Evolutionary conservation across 164 flowering plant species (phyloP), one percentile per base, ranked within the genome.

Genomic region (Tetracentron sinense): DNA sequence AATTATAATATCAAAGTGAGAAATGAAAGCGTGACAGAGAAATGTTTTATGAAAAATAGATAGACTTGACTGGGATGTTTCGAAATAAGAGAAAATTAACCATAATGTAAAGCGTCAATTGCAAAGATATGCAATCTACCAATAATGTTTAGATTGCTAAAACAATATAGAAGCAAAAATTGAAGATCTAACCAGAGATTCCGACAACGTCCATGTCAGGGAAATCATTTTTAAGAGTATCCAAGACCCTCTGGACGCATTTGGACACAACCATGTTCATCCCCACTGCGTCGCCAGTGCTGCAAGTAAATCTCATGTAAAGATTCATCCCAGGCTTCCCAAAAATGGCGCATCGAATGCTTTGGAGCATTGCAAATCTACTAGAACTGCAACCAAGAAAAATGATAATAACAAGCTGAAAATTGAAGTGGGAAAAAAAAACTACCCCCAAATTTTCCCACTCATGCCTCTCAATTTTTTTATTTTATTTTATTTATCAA

Each of bases 131-230:
- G n/a, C n/a, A n/a, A n/a, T n/a, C n/a, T n/a, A n/a, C n/a, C n/a
- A n/a, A n/a, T n/a, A n/a, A n/a, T n/a, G n/a, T n/a, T n/a, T n/a
- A n/a, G n/a, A n/a, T n/a, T n/a, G n/a, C n/a, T n/a, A n/a, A n/a
- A 51, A 51, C 1, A 4, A 48, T 1, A 8, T 4, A 20, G 22
- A 14, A 10, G 12, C 20, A 4, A 22, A 6, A 8, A 27, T 17
- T 52, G 28, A 52, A 14, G 14, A 28, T 29, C 54, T 52, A 64
- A 74, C 85, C 82, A 57, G 84, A 79, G 49, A 84, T 75, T 49
- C 85, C 86, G 3, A 80, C 74, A n/a, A 82, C 83, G 67, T 84
- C 85, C 89, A 84, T 84, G 71, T 84, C 85, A 19, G 83, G 81
- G 78, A 81, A 84, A 30, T 82, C 85, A 10, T 10, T 42, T 62